Evolutionary conservation across 2,329 filamentous ascomycete genomes (phyloP).

Genomic region (Ophiosphaerella korrae): DNA sequence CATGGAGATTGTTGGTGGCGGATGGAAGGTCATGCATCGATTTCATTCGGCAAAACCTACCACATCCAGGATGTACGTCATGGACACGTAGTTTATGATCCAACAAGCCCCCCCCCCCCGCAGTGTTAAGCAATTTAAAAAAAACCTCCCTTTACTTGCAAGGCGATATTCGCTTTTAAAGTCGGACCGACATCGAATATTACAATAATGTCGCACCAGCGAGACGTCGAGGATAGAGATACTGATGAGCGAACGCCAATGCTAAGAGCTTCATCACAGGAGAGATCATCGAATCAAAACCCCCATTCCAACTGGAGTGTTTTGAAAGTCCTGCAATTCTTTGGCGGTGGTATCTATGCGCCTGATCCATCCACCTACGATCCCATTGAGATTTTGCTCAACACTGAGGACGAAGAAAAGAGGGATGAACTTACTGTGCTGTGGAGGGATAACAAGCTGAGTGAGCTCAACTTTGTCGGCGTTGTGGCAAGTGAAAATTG

Average conservation of each 20-base stretch:
- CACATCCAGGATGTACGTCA: no score
- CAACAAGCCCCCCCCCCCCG: no score
- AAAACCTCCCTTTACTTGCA: no score
- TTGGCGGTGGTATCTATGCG: slow-evolving; percentile 41
- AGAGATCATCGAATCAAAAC: slow-evolving; percentile 2
- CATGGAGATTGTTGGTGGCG: not conserved
- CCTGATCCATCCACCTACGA: slow-evolving; percentile 44
- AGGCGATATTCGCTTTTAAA: no score
- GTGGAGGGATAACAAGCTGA: slow-evolving; percentile 49
- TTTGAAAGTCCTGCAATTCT: slow-evolving; percentile 30
- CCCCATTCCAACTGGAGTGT: slow-evolving; percentile 9
- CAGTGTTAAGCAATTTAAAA: no score
- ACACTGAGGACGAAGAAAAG: slow-evolving; percentile 39
- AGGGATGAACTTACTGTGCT: slow-evolving; percentile 43
- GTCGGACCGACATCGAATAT: no score
- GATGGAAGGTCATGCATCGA: not conserved
- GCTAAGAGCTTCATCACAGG: slow-evolving; percentile 18
- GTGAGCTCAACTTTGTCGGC: slow-evolving; percentile 51
- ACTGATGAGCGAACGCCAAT: slow-evolving; percentile 29
- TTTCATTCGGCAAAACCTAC: not conserved
- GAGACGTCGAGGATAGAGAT: slow-evolving; percentile 24
- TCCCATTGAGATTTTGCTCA: slow-evolving; percentile 46
- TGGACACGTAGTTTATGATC: no score
- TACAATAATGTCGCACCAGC: slow-evolving; percentile 22
- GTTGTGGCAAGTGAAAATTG: slow-evolving; percentile 42